Evolutionary conservation across 768 basidiomycete genomes (phyloP).

Genomic region (Trametes elegans): DNA sequence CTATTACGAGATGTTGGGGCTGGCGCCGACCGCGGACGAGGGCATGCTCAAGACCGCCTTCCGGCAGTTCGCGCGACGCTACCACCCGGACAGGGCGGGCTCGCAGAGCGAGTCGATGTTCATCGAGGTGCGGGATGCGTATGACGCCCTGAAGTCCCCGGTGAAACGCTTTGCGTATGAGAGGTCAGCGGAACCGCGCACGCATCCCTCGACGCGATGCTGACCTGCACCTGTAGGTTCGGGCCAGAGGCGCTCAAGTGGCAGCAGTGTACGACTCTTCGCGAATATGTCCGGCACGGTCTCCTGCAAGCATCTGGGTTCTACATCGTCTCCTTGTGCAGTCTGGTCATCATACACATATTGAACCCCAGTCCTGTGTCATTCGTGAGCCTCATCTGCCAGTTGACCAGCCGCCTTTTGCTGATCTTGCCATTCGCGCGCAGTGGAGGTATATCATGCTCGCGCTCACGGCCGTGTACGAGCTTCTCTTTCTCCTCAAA

Average conservation of each 20-base stretch:
- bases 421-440: background rate
- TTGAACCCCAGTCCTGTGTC: constrained; percentile 60
- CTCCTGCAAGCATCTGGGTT: constrained; percentile 61
- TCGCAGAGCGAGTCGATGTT: constrained; percentile 60
- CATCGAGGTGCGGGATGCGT: constrained; percentile 68
- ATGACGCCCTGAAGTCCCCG: constrained; percentile 77
- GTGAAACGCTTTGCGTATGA: constrained; percentile 83
- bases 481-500: constrained; percentile 63
- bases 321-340: constrained; percentile 58
- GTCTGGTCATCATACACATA: constrained; percentile 61
- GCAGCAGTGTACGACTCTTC: constrained; percentile 63
- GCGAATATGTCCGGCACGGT: constrained; percentile 69
- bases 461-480: constrained; percentile 54
- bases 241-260: constrained; percentile 71
- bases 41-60: constrained; percentile 68
- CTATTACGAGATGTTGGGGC: constrained; percentile 74
- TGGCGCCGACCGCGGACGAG: constrained; percentile 62
- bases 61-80: constrained; percentile 65
- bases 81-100: constrained; percentile 78
- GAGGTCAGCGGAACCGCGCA: constrained; percentile 58
- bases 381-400: constrained; percentile 69
- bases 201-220: too few species aligned
- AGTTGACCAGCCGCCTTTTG: background rate
- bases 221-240: constrained; percentile 48
- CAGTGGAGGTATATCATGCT: constrained; percentile 85